Evolutionary conservation across 2,329 filamentous ascomycete species (phyloP).

Genomic region (Sarocladium strictum): DNA sequence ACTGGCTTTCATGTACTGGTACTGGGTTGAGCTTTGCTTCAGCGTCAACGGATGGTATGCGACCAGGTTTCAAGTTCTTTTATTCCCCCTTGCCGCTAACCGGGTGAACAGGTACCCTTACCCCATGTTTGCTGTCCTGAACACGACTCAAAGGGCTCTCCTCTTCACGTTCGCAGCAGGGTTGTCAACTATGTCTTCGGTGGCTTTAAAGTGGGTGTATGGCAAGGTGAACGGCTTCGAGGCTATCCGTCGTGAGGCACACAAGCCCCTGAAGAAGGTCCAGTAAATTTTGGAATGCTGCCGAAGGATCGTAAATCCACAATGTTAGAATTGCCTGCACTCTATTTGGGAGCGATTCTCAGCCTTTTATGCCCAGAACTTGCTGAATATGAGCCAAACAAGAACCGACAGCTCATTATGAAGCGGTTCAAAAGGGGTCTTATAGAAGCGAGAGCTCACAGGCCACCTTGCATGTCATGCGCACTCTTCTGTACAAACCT

Average conservation of each 20-base stretch:
- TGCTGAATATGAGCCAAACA: no score
- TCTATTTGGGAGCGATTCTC: no score
- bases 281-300: conserved; percentile 18
- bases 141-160: conserved; percentile 56
- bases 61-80: not conserved
- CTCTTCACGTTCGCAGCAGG: conserved; percentile 66
- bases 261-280: conserved; percentile 25
- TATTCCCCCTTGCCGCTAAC: not conserved
- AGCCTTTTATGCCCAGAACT: no score
- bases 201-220: conserved; percentile 64
- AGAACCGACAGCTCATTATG: no score
- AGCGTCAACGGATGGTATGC: conserved; percentile 58
- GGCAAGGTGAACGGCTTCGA: conserved; percentile 56
- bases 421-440: no score
- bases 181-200: conserved; percentile 66
- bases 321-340: no score
- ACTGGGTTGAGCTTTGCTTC: conserved; percentile 70
- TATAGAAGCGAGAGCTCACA: no score
- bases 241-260: conserved; percentile 21
- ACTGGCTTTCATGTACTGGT: conserved; percentile 66
- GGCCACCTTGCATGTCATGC: no score
- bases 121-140: conserved; percentile 69
- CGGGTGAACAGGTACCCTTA: conserved; percentile 65
- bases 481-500: no score
- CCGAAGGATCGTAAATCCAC: no score